Percentiles rank a stretch among this genome's conserved stretches.
Conservation (phyloP, 2,329 filamentous ascomycete species). For the Diplodia seriata region DNA sequence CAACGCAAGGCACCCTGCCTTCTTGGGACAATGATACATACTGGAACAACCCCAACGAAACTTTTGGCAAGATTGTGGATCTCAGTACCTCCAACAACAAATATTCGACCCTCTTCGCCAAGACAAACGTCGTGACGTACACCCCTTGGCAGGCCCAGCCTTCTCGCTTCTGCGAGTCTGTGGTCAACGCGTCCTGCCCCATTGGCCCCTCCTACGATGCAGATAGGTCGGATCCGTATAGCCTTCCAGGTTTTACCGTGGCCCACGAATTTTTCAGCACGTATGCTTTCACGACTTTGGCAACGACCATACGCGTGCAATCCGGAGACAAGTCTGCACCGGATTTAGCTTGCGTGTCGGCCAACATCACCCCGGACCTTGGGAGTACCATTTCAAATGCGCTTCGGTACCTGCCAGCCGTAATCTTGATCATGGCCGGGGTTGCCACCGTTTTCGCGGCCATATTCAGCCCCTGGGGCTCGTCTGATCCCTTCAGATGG, state of each 20-base stretch:
- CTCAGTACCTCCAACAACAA: conserved; percentile 64
- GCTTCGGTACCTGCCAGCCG: conserved; percentile 76
- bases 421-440: conserved; percentile 79
- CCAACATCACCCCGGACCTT: conserved; percentile 83
- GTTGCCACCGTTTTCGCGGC: conserved; percentile 83
- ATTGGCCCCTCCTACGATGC: conserved; percentile 73
- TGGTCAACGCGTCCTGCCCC: conserved; percentile 72
- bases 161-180: conserved; percentile 70
- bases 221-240: conserved; percentile 59
- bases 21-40: conserved; percentile 62
- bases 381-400: conserved; percentile 71
- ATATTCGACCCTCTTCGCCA: conserved; percentile 75
- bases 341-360: conserved; percentile 78
- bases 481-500: conserved; percentile 89
- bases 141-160: conserved; percentile 64
- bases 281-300: conserved; percentile 85
- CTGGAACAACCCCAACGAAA: conserved; percentile 66
- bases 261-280: conserved; percentile 77
- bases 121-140: conserved; percentile 79
- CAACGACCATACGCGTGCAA: conserved; percentile 73
- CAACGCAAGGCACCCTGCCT: conserved; percentile 65
- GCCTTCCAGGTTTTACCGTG: conserved; percentile 75
- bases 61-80: conserved; percentile 78
- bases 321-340: conserved; percentile 72
- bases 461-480: conserved; percentile 93